Conservation (phyloP, 495 filamentous ascomycete genomes). For the Aspergillus sclerotioniger region DNA sequence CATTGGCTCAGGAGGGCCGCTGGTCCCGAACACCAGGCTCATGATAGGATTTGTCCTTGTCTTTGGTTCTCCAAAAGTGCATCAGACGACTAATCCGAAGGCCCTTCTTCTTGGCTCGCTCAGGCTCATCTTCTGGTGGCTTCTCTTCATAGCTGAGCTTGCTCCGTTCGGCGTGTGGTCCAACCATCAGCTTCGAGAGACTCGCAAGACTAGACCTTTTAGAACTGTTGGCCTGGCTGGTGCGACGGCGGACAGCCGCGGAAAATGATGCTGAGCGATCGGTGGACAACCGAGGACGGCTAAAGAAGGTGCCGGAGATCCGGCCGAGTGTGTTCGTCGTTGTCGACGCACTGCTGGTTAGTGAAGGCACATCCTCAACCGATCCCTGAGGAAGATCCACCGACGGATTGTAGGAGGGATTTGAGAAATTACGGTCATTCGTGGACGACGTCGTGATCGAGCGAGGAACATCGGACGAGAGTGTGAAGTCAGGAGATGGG, state of each 20-base stretch:
- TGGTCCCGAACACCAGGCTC: conserved; percentile 24
- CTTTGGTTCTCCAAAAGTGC: conserved; percentile 75
- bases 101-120: conserved; percentile 68
- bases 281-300: conserved; percentile 44
- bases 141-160: conserved; percentile 76
- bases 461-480: conserved; percentile 55
- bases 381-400: conserved; percentile 66
- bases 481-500: conserved; percentile 51
- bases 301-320: conserved; percentile 46
- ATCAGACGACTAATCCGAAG: conserved; percentile 76
- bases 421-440: conserved; percentile 43
- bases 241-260: conserved; percentile 60
- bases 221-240: conserved; percentile 38
- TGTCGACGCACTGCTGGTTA: conserved; percentile 83
- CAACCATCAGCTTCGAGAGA: conserved; percentile 77
- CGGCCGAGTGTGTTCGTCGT: conserved; percentile 62
- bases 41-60: conserved; percentile 37
- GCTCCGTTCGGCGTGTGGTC: conserved; percentile 73
- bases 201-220: conserved; percentile 85
- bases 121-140: conserved; percentile 50
- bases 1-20: conserved; percentile 23
- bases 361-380: conserved; percentile 81
- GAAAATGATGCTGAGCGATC: conserved; percentile 71
- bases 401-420: conserved; percentile 56
- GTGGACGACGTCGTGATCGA: conserved; percentile 52